Evolutionary conservation across 768 basidiomycete species (phyloP).

Genomic region (Saitozyma podzolica): DNA sequence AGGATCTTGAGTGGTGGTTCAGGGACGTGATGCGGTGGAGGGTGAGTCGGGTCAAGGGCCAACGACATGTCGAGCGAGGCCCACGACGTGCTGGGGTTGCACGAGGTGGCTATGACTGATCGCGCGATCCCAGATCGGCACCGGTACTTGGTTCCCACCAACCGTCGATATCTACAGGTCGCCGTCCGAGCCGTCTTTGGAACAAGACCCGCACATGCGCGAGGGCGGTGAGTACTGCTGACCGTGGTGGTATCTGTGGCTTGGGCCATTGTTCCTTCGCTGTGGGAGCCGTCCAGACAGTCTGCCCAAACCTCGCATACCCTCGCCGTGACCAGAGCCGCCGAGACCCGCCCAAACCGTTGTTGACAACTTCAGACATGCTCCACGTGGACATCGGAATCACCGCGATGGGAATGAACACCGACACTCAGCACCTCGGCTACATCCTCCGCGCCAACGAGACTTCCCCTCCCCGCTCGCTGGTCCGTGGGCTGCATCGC

Average conservation of each 20-base stretch:
- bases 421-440: conserved; percentile 62
- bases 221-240: conserved; percentile 19
- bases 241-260: not conserved
- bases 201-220: conserved; percentile 57
- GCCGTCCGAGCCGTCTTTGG: conserved; percentile 56
- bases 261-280: not conserved
- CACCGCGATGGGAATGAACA: conserved; percentile 61
- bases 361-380: conserved; percentile 46
- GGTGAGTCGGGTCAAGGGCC: conserved; percentile 18
- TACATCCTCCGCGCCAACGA: conserved; percentile 60
- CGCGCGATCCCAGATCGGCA: conserved; percentile 13
- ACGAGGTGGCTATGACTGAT: conserved; percentile 22
- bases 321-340: too few relatives aligned
- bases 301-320: too few relatives aligned
- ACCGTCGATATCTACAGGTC: conserved; percentile 58
- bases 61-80: conserved; percentile 10
- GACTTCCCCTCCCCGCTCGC: conserved; percentile 55
- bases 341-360: too few relatives aligned
- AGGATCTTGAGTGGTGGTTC: conserved; percentile 63
- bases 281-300: too few relatives aligned
- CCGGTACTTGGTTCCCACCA: conserved; percentile 60
- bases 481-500: conserved; percentile 57
- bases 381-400: conserved; percentile 63
- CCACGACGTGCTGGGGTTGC: conserved; percentile 52
- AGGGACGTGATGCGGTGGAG: conserved; percentile 58